These are phyloP conservation scores for Podila minutissima DNA, from an alignment of 192 early-diverging fungal genomes.

Conservation along the genomic window DNA sequence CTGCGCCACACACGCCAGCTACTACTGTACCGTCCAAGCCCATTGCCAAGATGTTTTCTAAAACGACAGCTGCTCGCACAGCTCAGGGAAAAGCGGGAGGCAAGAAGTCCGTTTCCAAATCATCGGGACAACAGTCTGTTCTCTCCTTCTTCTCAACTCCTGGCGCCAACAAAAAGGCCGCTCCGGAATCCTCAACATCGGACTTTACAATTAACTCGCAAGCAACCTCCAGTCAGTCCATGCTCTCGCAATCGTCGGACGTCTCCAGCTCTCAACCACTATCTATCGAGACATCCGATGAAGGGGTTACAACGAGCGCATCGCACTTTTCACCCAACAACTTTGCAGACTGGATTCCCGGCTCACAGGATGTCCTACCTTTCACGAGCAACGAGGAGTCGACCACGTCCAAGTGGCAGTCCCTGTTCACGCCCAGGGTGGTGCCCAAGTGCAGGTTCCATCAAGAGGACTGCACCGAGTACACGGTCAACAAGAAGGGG, in stretches of 20 bases:
- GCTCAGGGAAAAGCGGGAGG: not conserved
- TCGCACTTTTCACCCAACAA: constrained; percentile 31
- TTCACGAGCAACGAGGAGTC: constrained; percentile 28
- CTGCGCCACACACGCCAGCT: not conserved
- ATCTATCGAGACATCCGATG: no score
- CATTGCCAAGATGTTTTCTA: not conserved
- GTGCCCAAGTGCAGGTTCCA: constrained; percentile 71
- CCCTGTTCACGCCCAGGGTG: constrained; percentile 56
- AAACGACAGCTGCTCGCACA: not conserved
- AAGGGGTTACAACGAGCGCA: not conserved
- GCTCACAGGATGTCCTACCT: constrained; percentile 24
- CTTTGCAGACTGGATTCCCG: constrained; percentile 47
- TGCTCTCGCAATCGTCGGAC: not conserved
- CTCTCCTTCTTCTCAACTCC: constrained; percentile 31
- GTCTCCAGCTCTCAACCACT: not conserved
- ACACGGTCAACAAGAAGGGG: constrained; percentile 74
- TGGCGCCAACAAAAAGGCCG: not conserved
- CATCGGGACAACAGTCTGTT: constrained; percentile 16
- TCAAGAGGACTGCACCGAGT: constrained; percentile 69
- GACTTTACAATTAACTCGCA: not conserved
- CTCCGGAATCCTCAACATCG: no score
- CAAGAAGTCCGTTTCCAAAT: constrained; percentile 7
- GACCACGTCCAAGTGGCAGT: constrained; percentile 65
- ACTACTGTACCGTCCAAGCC: not conserved
- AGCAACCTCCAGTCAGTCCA: not conserved